These are phyloP conservation scores for Leptomonas pyrrhocoris DNA, from an alignment of 208 protist genomes.

Conservation along the genomic window DNA sequence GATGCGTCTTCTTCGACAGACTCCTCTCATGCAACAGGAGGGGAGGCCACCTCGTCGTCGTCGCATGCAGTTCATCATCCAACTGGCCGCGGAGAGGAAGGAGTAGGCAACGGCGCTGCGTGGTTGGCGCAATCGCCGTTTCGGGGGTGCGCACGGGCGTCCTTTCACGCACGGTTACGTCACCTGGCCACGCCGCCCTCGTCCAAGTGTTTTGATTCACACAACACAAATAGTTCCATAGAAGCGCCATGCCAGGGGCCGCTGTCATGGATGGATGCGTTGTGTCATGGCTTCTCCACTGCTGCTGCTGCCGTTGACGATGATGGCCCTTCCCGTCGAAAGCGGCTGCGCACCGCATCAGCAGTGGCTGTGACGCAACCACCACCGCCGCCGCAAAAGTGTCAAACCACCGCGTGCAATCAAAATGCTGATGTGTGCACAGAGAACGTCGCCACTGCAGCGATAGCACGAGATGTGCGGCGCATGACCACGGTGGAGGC, in stretches of 20 bases:
- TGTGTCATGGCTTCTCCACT: slow-evolving; percentile 26
- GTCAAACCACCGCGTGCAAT: too few species aligned
- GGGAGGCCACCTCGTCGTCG: not conserved
- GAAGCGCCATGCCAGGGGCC: not conserved
- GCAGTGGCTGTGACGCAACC: not conserved
- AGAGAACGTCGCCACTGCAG: not conserved
- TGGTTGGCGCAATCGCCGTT: slow-evolving; percentile 34
- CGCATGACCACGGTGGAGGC: not conserved
- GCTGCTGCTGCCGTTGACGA: not conserved
- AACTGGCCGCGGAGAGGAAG: not conserved
- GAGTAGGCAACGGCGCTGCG: not conserved
- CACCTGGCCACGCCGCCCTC: not conserved
- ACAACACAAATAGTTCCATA: not conserved
- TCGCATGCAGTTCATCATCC: not conserved
- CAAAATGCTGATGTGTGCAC: not conserved
- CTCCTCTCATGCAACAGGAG: not conserved
- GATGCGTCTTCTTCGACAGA: not conserved
- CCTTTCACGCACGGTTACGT: slow-evolving; percentile 21
- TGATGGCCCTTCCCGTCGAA: not conserved
- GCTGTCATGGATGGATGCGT: slow-evolving; percentile 13
- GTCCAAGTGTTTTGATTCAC: not conserved
- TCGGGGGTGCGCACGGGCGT: slow-evolving; percentile 21
- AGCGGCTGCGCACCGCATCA: slow-evolving; percentile 2
- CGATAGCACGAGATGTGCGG: not conserved
- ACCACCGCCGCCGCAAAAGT: not conserved